phyloP scores from a whole-genome alignment of 2,329 filamentous ascomycete species.

The Verticillium longisporum region DNA sequence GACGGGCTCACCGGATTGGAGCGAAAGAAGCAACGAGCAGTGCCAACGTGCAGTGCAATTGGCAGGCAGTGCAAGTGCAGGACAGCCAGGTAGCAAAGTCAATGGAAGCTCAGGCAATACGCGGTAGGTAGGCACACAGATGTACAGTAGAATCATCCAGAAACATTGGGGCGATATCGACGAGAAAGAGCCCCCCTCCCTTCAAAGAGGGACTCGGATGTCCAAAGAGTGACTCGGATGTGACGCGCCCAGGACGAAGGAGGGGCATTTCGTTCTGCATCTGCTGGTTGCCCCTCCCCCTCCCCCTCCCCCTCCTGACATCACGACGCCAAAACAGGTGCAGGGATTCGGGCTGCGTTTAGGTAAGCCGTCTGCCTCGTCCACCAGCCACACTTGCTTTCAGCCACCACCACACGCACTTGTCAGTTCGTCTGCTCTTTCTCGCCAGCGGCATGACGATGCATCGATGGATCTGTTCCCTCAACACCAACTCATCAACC shows the following conservation, averaged over 20 bases:
- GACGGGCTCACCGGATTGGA: not conserved
- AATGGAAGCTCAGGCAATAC: not conserved
- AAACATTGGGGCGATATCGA: not conserved
- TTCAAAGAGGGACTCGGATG: too few species aligned
- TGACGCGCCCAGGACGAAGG: not conserved
- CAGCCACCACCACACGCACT: not conserved
- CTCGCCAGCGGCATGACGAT: too few species aligned
- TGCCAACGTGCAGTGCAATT: not conserved
- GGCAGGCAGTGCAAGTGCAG: not conserved
- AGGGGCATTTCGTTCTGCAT: not conserved
- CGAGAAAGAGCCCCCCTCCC: not conserved
- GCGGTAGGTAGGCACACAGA: too few species aligned
- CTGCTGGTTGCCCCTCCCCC: not conserved
- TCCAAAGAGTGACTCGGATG: not conserved
- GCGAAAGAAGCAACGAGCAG: not conserved
- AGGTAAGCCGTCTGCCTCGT: not conserved
- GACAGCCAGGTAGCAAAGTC: not conserved
- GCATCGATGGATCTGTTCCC: too few species aligned
- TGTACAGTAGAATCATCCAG: not conserved
- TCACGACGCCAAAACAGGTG: not conserved
- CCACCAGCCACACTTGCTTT: not conserved
- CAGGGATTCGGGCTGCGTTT: not conserved
- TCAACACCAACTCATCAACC: too few species aligned
- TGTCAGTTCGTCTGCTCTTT: too few species aligned
- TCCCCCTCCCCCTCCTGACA: conserved; percentile 2